Evolutionary conservation across 345 rosid genomes (phyloP), one percentile per base, ranked within the genome.

Genomic region (Syzygium aqueum): DNA sequence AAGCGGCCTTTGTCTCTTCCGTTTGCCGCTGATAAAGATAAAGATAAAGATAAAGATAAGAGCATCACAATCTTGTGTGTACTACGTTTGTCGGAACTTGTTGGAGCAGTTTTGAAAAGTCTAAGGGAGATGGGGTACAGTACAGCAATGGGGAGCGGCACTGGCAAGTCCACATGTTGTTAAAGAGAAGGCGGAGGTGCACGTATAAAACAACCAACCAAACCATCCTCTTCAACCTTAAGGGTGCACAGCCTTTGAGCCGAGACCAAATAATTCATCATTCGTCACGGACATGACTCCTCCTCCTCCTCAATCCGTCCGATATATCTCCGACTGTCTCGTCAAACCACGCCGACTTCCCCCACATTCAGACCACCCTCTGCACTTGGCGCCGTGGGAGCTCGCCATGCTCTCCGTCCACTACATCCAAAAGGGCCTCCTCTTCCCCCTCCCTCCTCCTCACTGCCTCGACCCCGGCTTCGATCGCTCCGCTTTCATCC

Each of bases 341-440:
- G 85, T 97, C 4, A 89, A 90, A 87, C 98, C 99, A 23, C 86
- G 89, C 28, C 56, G 40, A 27, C 52, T 86, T 52, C 50, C 90
- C 16, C 90, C 93, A n/a, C 93, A 90, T 84, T 91, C 91, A 77
- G 89, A 88, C 59, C 87, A 90, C 50, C 97, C 97, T 8, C 88
- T 54, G 73, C 88, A 95, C 87, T 84, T 97, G 87, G 83, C 94
- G 0, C 91, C 96, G 46, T 95, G 96, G 97, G 99, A 96, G 90
- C 93, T 93, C 12, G 89, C 88, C 12, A 91, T 97, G 98, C 88
- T 97, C 11, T 88, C 97, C 16, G 88, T 84, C 13, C 94, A 94
- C 0, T 94, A 95, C 89, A 95, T 95, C 90, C 96, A 95, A 85
- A 94, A 89, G 86, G 97, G 93, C 53, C 95, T 93, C 63, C 94